phyloP scores from a whole-genome alignment of 2,329 filamentous ascomycete genomes.

The Exophiala sideris region DNA sequence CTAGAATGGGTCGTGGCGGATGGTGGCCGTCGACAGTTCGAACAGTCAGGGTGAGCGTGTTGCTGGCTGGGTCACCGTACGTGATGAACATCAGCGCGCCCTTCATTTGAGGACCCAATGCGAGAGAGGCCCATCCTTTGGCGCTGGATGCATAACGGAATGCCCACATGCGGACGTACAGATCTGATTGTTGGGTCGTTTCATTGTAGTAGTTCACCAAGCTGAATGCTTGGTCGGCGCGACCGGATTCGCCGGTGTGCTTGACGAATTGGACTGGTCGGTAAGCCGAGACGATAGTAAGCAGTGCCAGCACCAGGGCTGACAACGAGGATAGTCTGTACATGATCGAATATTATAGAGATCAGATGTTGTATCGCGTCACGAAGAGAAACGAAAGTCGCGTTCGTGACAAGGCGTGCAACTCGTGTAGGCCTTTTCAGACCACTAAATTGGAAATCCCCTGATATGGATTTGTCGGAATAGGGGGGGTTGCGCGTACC shows the following conservation, averaged over 20 bases:
- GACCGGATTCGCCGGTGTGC: slow-evolving; percentile 25
- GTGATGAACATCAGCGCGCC: slow-evolving; percentile 30
- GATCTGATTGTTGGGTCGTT: slow-evolving; percentile 24
- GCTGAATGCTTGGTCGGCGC: slow-evolving; percentile 26
- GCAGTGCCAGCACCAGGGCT: slow-evolving; percentile 11
- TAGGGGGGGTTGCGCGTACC: not conserved
- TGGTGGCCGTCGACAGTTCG: slow-evolving; percentile 28
- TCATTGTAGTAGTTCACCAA: slow-evolving; percentile 28
- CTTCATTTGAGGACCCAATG: slow-evolving; percentile 26
- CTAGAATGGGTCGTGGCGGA: slow-evolving; percentile 19
- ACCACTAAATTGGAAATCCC: slow-evolving; percentile 2
- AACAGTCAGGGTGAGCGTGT: slow-evolving; percentile 23
- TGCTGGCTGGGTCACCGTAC: slow-evolving; percentile 26
- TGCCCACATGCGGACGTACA: slow-evolving; percentile 26
- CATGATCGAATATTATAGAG: slow-evolving; percentile 1
- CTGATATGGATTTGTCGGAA: slow-evolving; percentile 1
- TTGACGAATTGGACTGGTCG: slow-evolving; percentile 30
- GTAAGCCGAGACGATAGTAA: slow-evolving; percentile 20
- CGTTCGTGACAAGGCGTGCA: not conserved
- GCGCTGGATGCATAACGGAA: slow-evolving; percentile 25
- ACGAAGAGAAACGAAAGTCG: not conserved
- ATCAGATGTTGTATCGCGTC: not conserved
- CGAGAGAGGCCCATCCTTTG: slow-evolving; percentile 28
- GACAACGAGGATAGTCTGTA: slow-evolving; percentile 1
- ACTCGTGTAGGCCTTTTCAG: not conserved